Evolutionary conservation across 2,329 filamentous ascomycete species (phyloP).

Genomic region (Emydomyces testavorans): DNA sequence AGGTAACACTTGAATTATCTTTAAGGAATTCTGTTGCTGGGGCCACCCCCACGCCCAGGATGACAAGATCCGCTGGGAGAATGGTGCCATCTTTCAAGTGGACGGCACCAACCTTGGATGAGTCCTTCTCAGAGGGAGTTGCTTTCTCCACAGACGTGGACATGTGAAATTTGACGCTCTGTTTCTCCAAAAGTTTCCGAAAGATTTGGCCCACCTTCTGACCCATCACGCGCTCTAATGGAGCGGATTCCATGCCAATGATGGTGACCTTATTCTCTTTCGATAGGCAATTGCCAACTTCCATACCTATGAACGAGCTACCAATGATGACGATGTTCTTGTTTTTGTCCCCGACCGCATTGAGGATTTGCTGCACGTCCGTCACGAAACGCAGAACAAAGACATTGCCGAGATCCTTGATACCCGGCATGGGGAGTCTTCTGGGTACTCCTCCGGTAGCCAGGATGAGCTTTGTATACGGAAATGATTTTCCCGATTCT

Average conservation of each 20-base stretch:
- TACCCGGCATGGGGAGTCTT: conserved; percentile 65
- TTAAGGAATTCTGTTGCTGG: conserved; percentile 76
- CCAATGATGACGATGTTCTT: conserved; percentile 92
- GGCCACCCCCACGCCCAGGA: conserved; percentile 78
- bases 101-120: conserved; percentile 66
- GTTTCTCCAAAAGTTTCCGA: conserved; percentile 66
- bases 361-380: conserved; percentile 65
- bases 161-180: conserved; percentile 81
- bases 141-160: conserved; percentile 72
- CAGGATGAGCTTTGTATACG: conserved; percentile 80
- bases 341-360: conserved; percentile 63
- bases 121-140: conserved; percentile 54
- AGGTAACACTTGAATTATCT: conserved; percentile 54
- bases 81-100: conserved; percentile 74
- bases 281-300: conserved; percentile 72
- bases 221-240: conserved; percentile 78
- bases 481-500: conserved; percentile 55
- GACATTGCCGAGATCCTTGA: conserved; percentile 77
- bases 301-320: conserved; percentile 95
- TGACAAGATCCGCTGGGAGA: conserved; percentile 76
- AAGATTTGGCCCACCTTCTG: conserved; percentile 69
- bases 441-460: conserved; percentile 74
- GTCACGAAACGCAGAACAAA: conserved; percentile 71
- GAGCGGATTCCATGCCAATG: conserved; percentile 75
- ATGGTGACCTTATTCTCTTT: conserved; percentile 76